Evolutionary conservation across 768 basidiomycete genomes (phyloP).

Genomic region (Trametes cingulata): DNA sequence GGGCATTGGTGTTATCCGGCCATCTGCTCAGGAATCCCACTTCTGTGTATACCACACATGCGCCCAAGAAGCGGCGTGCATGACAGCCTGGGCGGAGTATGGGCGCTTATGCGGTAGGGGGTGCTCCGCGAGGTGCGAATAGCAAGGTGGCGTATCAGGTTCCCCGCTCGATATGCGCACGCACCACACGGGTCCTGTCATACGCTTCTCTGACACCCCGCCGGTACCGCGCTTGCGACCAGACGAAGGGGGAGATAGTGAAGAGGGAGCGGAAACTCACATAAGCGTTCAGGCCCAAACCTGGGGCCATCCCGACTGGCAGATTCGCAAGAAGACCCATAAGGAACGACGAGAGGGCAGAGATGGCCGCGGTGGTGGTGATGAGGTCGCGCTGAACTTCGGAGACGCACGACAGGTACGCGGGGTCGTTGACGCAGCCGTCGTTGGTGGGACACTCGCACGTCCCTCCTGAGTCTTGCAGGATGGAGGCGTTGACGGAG

Average conservation of each 20-base stretch:
- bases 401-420: constrained; percentile 55
- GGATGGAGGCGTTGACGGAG: constrained; percentile 81
- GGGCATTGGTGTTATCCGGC: too few species aligned
- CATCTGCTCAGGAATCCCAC: too few species aligned
- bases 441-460: constrained; percentile 71
- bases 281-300: constrained; percentile 81
- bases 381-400: constrained; percentile 79
- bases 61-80: too few species aligned
- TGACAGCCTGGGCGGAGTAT: too few species aligned
- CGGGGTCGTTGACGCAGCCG: constrained; percentile 51
- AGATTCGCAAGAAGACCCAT: constrained; percentile 87
- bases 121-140: too few species aligned
- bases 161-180: too few species aligned
- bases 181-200: too few species aligned
- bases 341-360: constrained; percentile 72
- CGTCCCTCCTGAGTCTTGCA: constrained; percentile 76
- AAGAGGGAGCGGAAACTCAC: constrained; percentile 42
- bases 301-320: constrained; percentile 86
- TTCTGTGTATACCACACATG: too few species aligned
- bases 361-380: constrained; percentile 77
- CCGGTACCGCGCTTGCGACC: neutral
- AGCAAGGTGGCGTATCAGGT: too few species aligned
- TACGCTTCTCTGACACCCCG: too few species aligned
- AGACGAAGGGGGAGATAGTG: neutral
- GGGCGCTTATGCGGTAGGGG: too few species aligned